Evolutionary conservation across 2,329 filamentous ascomycete genomes (phyloP).

Genomic region (Verticillium longisporum): DNA sequence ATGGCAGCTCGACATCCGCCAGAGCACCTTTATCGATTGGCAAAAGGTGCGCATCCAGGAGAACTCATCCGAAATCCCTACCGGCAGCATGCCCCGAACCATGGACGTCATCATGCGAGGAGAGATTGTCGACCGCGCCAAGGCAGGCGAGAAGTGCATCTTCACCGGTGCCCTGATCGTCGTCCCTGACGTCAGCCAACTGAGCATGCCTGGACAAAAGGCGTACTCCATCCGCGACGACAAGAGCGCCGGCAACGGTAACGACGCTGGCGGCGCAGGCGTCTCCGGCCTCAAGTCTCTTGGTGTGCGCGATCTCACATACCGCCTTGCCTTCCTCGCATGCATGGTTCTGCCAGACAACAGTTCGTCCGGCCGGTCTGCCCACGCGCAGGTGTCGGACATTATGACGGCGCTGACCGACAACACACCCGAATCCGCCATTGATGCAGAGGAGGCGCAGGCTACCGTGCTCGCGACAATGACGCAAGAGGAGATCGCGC

Average conservation of each 20-base stretch:
- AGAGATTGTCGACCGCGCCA: slow-evolving; percentile 95
- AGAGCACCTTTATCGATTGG: slow-evolving; percentile 98
- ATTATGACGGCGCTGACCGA: slow-evolving; percentile 77
- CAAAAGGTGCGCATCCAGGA: slow-evolving; percentile 98
- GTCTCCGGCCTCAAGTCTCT: slow-evolving; percentile 85
- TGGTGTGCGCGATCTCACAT: slow-evolving; percentile 91
- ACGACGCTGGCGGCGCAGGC: slow-evolving; percentile 76
- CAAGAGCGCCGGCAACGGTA: slow-evolving; percentile 62
- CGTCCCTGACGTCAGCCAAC: slow-evolving; percentile 91
- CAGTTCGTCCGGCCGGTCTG: slow-evolving; percentile 68
- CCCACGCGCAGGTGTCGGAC: slow-evolving; percentile 71
- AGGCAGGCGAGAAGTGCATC: slow-evolving; percentile 96
- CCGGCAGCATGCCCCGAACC: slow-evolving; percentile 95
- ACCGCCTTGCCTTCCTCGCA: slow-evolving; percentile 90
- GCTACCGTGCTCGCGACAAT: slow-evolving; percentile 81
- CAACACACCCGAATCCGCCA: slow-evolving; percentile 57
- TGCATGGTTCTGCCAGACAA: slow-evolving; percentile 94
- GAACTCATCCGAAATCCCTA: slow-evolving; percentile 96
- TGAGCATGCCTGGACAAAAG: slow-evolving; percentile 79
- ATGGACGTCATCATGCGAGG: slow-evolving; percentile 95
- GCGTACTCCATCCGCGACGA: slow-evolving; percentile 82
- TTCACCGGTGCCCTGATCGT: slow-evolving; percentile 96
- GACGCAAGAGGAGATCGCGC: slow-evolving; percentile 80
- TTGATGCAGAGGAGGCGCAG: slow-evolving; percentile 78
- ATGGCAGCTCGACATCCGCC: slow-evolving; percentile 93